Base-by-base conservation (phyloP, 495 filamentous ascomycete species). In the Neurospora sublineolata region DNA sequence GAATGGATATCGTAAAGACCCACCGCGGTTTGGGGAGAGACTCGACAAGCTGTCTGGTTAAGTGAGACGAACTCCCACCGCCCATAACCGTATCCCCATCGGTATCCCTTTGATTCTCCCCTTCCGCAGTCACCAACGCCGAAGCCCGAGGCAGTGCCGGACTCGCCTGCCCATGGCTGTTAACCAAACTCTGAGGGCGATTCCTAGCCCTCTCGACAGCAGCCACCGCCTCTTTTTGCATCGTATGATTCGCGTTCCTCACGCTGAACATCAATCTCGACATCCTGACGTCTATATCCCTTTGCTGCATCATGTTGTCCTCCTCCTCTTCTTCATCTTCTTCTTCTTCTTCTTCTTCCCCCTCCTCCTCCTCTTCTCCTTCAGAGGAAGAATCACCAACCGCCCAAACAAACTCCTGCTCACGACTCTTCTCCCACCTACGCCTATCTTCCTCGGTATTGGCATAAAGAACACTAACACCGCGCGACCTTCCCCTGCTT, bases 61-160 rank as follows among this genome's bases (percentile, higher is more conserved):
- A 23, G 1, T 30, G 70, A 23, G 23, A 5, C 18, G 9, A 27
- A 23, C n/a, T 20, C 20, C 14, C 52, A 36, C 27, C 52, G 52
- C 27, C 52, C 52, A 67, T 71, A 18, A 69, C 14, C n/a, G 52
- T 67, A 44, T 71, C 70, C 33, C 70, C 70, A 38, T 68, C 70
- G 18, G 10, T 1, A 60, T 71, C 52, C 64, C 18, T 67, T 38
- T 20, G 42, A 37, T 33, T 36, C 20, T 27, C 20, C 2, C 23
- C 46, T 58, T 18, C 69, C 12, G 6, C 33, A 64, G 44, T 16
- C 20, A 10, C 23, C 37, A 33, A 20, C 42, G n/a, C 33, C 1
- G 30, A 38, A n/a, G 14, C 27, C 33, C 5, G 23, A n/a, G 69
- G 16, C 40, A 36, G 23, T 11, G 1, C 4, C 14, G 27, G 27